A percentile compares a stretch with the other conserved stretches of the same genome.
These are phyloP conservation scores for Fusarium musae DNA, from an alignment of 2,329 filamentous ascomycete species.

Conservation along the genomic window DNA sequence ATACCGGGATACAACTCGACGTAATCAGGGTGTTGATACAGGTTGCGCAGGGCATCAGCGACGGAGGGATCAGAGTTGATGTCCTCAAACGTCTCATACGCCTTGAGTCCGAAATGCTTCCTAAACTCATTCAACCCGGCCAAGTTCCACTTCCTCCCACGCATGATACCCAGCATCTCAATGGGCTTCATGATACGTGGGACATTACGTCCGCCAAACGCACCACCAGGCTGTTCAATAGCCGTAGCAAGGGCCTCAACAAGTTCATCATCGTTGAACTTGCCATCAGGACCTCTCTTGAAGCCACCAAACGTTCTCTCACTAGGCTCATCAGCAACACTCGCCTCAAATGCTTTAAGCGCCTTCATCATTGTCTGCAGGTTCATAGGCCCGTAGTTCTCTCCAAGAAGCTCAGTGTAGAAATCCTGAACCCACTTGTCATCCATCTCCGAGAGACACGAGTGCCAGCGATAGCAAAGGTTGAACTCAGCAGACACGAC, in stretches of 20 bases:
- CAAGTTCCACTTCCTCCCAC: conserved; percentile 80
- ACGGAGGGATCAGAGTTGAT: conserved; percentile 83
- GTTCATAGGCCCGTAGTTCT: conserved; percentile 66
- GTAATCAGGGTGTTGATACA: conserved; percentile 82
- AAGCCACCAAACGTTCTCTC: conserved; percentile 76
- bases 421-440: conserved; percentile 83
- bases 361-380: conserved; percentile 70
- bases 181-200: conserved; percentile 78
- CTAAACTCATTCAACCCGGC: conserved; percentile 87
- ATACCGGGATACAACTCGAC: conserved; percentile 85
- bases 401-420: conserved; percentile 68
- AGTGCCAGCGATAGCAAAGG: conserved; percentile 88
- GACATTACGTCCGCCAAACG: conserved; percentile 78
- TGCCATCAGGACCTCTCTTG: conserved; percentile 72
- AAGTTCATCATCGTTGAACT: conserved; percentile 80
- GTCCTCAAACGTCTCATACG: conserved; percentile 81
- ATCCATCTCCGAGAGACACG: conserved; percentile 77
- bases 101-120: conserved; percentile 81
- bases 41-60: conserved; percentile 69
- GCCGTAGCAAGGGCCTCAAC: conserved; percentile 74
- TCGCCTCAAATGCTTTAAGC: conserved; percentile 70
- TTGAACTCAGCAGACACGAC: conserved; percentile 91
- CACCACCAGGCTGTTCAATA: conserved; percentile 82
- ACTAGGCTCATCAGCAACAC: conserved; percentile 72
- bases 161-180: conserved; percentile 83